Percentiles rank a stretch among this genome's conserved stretches.
These are phyloP conservation scores for Fragilaria radians DNA, from an alignment of 108 stramenopile genomes.

Conservation along the genomic window DNA sequence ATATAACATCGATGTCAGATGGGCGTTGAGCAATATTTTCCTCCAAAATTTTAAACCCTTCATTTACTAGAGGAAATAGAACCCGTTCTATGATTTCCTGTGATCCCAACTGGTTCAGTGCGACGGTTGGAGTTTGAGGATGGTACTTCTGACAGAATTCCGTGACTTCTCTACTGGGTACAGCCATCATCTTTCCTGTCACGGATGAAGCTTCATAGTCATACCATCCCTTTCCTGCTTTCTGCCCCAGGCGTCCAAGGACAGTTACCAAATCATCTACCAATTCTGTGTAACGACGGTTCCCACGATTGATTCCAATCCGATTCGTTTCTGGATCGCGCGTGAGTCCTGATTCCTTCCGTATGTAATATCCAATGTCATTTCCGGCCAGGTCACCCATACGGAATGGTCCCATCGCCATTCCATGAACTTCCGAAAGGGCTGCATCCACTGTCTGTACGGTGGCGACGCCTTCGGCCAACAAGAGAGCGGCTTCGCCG, in stretches of 20 bases:
- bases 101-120: conserved; percentile 24
- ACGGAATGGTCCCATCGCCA: conserved; percentile 84
- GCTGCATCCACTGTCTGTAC: conserved; percentile 71
- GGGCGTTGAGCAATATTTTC: conserved; percentile 89
- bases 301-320: conserved; percentile 35
- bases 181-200: conserved; percentile 60
- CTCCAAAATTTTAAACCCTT: conserved; percentile 95
- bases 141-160: conserved; percentile 39
- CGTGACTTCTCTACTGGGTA: conserved; percentile 75
- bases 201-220: conserved; percentile 74
- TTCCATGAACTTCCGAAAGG: conserved; percentile 58
- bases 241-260: conserved; percentile 86
- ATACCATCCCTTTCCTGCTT: conserved; percentile 84
- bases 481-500: conserved; percentile 54
- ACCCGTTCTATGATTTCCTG: conserved; percentile 61
- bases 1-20: conserved; percentile 93
- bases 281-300: conserved; percentile 78
- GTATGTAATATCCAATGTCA: conserved; percentile 87
- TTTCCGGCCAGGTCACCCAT: conserved; percentile 94
- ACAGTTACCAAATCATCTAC: conserved; percentile 81
- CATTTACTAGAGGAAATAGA: conserved; percentile 91
- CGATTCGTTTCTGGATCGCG: conserved; percentile 35
- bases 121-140: conserved; percentile 2
- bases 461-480: conserved; percentile 52
- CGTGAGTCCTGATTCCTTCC: conserved; percentile 64